Base-by-base conservation (phyloP, 805 yeast genomes). In the Candida maesae region DNA sequence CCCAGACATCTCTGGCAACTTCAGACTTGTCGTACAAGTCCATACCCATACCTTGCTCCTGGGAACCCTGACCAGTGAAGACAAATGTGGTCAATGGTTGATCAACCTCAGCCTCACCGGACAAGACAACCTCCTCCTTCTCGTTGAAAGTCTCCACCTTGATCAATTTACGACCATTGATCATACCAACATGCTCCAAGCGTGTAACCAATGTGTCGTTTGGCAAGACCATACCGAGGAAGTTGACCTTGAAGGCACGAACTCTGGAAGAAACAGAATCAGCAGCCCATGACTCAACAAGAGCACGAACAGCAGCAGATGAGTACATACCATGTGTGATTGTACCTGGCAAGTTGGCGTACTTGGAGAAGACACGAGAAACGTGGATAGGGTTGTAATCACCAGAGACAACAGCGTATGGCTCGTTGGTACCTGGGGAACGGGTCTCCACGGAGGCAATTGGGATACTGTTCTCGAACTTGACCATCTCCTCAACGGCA, bases 21-120 rank as follows among this genome's bases (percentile, higher is more conserved):
- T 79, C 89, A 37, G 96, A 85, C 31, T 84, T 75, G 51, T 81
- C 81, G 67, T 93, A 93, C 63, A 93, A 77, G 66, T 93, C 99
- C 99, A 93, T 93, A 76, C 99, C 99, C 99, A 93, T 93, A 65
- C 97, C 97, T 73, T 95, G 99, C 68, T 95, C 99, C 70, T 93
- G 99, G 46, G 99, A 91, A 66, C 99, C 99, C 75, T 93, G 99
- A 63, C 99, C 99, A 51, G 99, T 93, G 71, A 95, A 93, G 44
- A 93, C 95, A 64, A 86, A 93, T 16, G 99, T 84, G 33, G 98
- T 86, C 39, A 83, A 84, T 25, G 99, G 99, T 71, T 93, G 99
- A 57, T 93, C 98, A 59, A 95, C 90, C 72, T 93, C 99, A 42
- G 99, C 99, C 71, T 88, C 95, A 70, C 98, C 99, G 39, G 75